phyloP scores from a whole-genome alignment of 768 basidiomycete species.

The Infundibulicybe gibba region DNA sequence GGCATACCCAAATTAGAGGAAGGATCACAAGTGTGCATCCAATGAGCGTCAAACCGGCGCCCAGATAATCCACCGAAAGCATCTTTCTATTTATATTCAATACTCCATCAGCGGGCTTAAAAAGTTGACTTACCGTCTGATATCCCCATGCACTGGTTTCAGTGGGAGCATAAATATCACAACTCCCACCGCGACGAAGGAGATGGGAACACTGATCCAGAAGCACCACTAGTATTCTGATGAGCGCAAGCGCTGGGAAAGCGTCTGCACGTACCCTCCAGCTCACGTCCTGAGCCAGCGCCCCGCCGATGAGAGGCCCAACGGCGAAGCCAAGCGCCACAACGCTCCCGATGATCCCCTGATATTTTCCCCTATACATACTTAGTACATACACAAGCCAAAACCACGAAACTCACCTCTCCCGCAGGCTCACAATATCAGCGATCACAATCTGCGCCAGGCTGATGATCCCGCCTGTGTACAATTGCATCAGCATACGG shows the following conservation, averaged over 20 bases:
- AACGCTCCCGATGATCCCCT: slow-evolving; percentile 63
- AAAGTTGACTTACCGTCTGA: slow-evolving; percentile 34
- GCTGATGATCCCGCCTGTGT: slow-evolving; percentile 55
- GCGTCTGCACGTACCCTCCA: slow-evolving; percentile 48
- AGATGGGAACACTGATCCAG: slow-evolving; percentile 66
- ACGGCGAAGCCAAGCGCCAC: slow-evolving; percentile 59
- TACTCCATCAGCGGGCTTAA: no score
- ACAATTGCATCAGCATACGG: neutral
- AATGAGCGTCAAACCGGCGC: slow-evolving; percentile 51
- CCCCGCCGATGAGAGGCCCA: slow-evolving; percentile 68
- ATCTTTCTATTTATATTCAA: slow-evolving; percentile 45
- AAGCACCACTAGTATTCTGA: slow-evolving; percentile 56
- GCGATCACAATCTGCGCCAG: slow-evolving; percentile 70
- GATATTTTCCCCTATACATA: slow-evolving; percentile 61
- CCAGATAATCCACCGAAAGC: slow-evolving; percentile 62
- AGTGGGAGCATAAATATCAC: slow-evolving; percentile 64
- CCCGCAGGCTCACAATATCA: slow-evolving; percentile 68
- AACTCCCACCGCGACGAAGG: slow-evolving; percentile 48
- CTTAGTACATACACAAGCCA: neutral
- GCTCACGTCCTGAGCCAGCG: slow-evolving; percentile 53
- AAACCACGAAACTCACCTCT: slow-evolving; percentile 36
- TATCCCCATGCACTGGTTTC: slow-evolving; percentile 59
- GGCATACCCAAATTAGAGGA: slow-evolving; percentile 69
- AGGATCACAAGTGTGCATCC: slow-evolving; percentile 64
- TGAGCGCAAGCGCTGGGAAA: neutral